Conservation (phyloP, 148 eudicot genomes). For the Spergularia bocconei region DNA sequence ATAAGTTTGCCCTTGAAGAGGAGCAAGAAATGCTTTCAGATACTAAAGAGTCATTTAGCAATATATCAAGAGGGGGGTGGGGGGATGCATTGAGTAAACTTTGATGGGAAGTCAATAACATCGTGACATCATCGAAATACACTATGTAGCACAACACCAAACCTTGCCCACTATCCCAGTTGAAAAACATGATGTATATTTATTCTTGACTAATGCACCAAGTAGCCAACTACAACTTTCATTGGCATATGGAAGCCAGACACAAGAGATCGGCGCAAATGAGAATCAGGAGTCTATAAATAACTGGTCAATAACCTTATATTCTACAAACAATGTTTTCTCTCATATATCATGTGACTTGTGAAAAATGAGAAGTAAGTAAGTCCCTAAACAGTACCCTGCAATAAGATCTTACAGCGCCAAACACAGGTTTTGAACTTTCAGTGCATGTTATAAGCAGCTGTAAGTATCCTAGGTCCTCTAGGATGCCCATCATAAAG, state of each 20-base stretch:
- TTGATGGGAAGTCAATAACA: no score
- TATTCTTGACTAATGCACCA: no score
- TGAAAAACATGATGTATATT: no score
- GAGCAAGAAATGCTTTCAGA: no score
- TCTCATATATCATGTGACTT: background rate
- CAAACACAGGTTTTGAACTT: background rate
- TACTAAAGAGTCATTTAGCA: no score
- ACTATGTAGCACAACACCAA: no score
- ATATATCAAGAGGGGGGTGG: no score
- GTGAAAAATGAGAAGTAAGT: background rate
- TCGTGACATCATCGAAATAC: no score
- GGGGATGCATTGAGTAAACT: no score
- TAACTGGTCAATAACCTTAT: background rate
- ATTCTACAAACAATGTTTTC: background rate
- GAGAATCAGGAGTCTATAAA: constrained; percentile 5
- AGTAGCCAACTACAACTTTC: background rate
- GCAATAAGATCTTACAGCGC: background rate
- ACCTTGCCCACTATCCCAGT: no score
- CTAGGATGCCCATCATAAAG: background rate
- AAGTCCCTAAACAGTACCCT: background rate
- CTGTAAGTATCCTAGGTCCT: background rate
- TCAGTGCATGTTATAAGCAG: background rate
- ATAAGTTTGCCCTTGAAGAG: no score
- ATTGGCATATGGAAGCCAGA: background rate
- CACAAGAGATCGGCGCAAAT: no score